Evolutionary conservation across 108 stramenopile species (phyloP), one percentile per base, ranked within the genome.

Genomic region (Cyclotella cryptica): DNA sequence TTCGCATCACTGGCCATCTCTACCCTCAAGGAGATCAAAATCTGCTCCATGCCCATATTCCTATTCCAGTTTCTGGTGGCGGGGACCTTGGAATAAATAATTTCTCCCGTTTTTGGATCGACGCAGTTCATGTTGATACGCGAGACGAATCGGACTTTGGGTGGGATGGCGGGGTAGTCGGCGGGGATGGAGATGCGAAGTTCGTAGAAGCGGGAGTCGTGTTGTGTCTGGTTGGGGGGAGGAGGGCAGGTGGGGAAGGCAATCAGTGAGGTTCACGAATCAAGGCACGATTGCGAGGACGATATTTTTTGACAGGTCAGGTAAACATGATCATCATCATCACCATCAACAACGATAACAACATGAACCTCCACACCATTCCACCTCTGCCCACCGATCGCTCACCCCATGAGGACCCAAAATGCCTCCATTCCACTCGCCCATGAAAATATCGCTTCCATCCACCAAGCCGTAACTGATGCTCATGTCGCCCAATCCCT

Each of bases 341-440:
- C 39, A 26, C 39, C 6, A 26, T 10, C 41, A 15, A 41, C 3
- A 14, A 64, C 40, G 7, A 41, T 3, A 40, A 51, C n/a, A n/a
- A n/a, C n/a, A n/a, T n/a, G n/a, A n/a, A n/a, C n/a, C n/a, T n/a
- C n/a, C n/a, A n/a, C n/a, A n/a, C n/a, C n/a, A n/a, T n/a, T 53
- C 74, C 63, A 69, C 55, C 24, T 51, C 12, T 49, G 44, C 67
- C 46, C 19, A 5, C 58, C 22, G 15, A 28, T 26, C 60, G 89
- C 96, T 92, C 75, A 98, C 97, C 72, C 94, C 94, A 43, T 86
- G 91, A 40, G 98, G 97, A 57, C 94, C 98, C 85, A 99, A 81
- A 80, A 99, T 98, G 43, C 96, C 92, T 29, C 96, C 98, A 71
- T 98, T 96, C 98, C 98, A 99, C 54, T 95, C 87, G 43, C 91